Base-by-base conservation (phyloP, 2,329 filamentous ascomycete genomes). In the Ramularia endophylla region DNA sequence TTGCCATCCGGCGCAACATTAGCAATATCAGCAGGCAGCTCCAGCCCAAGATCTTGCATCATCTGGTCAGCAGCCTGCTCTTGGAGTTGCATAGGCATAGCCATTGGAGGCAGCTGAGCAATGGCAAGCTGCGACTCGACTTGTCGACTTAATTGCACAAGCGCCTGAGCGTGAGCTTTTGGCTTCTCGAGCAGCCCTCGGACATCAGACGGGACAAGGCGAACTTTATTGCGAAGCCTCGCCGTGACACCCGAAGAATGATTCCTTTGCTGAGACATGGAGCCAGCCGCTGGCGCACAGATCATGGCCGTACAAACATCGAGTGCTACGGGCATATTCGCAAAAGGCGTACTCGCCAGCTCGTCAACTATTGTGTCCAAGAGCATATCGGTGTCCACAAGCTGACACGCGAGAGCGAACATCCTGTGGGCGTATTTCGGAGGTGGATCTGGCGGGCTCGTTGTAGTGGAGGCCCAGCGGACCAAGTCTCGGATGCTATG, bases 381-480 rank as follows among this genome's bases (percentile, higher is more conserved):
- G 0, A 86, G 65, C 4, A 72, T 69, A 43, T 70, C 75, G 0
- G 81, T 75, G 0, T 83, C 83, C 1, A 84, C 64, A 22, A 85
- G 67, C 41, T 75, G 74, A 27, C 78, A 62, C 0, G 74, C 78
- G 0, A 74, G 71, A 7, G 85, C 72, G 2, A 87, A 66, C 49
- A 85, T 81, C 4, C 81, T 78, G 57, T 88, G 83, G 0, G 82
- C 85, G 59, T 89, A 90, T 8, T 74, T 72, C 0, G 83, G 72
- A 5, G 75, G 74, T 39, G 73, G 69, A 46, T 67, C 71, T 15
- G 74, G 67, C 3, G 61, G 60, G 13, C 44, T 52, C 5, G 47
- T 47, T n/a, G 67, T 66, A 2, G 36, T 70, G 62, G 38, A 64
- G 22, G 74, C 77, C 85, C 85, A 90, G 36, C 79, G 72, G 2